Percentiles rank a stretch among this genome's conserved stretches.
These are phyloP conservation scores for Fraxinus xanthoxyloides DNA, from an alignment of 305 asterid genomes.

Conservation along the genomic window DNA sequence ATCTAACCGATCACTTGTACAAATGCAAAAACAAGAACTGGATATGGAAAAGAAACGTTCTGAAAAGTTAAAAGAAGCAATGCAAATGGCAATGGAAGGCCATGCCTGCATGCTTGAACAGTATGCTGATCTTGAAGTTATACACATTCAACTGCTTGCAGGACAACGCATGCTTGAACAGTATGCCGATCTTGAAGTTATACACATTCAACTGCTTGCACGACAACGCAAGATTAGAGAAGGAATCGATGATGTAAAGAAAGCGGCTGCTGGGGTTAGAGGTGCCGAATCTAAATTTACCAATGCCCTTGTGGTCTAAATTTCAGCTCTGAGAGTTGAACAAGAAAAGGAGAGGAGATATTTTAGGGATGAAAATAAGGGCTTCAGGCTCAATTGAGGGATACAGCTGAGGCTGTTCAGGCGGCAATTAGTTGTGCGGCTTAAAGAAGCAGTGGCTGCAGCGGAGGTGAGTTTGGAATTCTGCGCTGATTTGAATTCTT, in stretches of 20 bases:
- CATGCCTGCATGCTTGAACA: constrained; percentile 99
- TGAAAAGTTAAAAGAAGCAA: constrained; percentile 93
- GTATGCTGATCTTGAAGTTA: constrained; percentile 95
- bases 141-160: constrained; percentile 80
- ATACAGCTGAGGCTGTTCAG: constrained; percentile 99
- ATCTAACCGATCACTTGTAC: constrained; percentile 47
- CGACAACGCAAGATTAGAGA: constrained; percentile 75
- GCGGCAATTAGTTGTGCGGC: constrained; percentile 97
- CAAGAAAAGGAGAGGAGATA: constrained; percentile 79
- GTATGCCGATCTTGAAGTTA: constrained; percentile 95
- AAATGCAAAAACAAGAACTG: constrained; percentile 78
- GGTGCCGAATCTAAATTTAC: constrained; percentile 88
- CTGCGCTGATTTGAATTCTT: constrained; percentile 4
- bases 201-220: constrained; percentile 80
- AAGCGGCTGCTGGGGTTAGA: constrained; percentile 85
- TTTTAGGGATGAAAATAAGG: constrained; percentile 81
- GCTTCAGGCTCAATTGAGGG: constrained; percentile 90
- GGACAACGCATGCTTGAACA: constrained; percentile 95
- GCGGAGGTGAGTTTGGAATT: constrained; percentile 70
- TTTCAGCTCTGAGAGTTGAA: constrained; percentile 76
- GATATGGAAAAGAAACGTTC: constrained; percentile 76
- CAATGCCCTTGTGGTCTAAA: constrained; percentile 81
- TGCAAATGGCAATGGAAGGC: constrained; percentile 98
- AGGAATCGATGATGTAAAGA: constrained; percentile 93
- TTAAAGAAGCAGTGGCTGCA: constrained; percentile 77